Evolutionary conservation across 306 rosid species (phyloP).

Genomic region (Glycine soja): DNA sequence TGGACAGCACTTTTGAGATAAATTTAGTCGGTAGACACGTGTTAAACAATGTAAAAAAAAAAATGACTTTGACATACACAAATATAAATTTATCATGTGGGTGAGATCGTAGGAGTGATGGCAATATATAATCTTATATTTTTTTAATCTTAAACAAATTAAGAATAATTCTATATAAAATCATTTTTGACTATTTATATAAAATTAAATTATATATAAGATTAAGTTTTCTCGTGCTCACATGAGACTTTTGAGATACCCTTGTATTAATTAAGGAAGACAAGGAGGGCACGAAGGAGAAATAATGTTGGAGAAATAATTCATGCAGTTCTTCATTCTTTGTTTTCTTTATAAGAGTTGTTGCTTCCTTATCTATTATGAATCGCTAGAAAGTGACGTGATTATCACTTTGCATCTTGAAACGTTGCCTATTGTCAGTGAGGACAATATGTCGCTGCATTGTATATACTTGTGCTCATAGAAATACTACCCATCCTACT

Average conservation of each 20-base stretch:
- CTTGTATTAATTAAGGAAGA: neutral
- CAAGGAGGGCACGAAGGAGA: neutral
- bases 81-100: too few relatives aligned
- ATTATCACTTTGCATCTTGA: slow-evolving; percentile 13
- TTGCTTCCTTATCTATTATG: neutral
- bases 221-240: neutral
- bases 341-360: slow-evolving; percentile 23
- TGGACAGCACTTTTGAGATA: too few relatives aligned
- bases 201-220: neutral
- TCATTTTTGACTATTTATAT: neutral
- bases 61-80: too few relatives aligned
- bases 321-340: neutral
- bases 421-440: neutral
- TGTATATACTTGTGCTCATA: slow-evolving; percentile 36
- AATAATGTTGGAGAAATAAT: slow-evolving; percentile 13
- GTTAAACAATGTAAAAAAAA: too few relatives aligned
- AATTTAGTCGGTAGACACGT: too few relatives aligned
- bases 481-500: slow-evolving; percentile 21
- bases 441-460: slow-evolving; percentile 47
- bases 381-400: slow-evolving; percentile 38
- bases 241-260: neutral
- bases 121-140: too few relatives aligned
- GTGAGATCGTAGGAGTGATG: too few relatives aligned
- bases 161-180: neutral
- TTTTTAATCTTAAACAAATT: neutral